Base-by-base conservation (phyloP, 2,329 filamentous ascomycete species). In the Aspergillus sp. region DNA sequence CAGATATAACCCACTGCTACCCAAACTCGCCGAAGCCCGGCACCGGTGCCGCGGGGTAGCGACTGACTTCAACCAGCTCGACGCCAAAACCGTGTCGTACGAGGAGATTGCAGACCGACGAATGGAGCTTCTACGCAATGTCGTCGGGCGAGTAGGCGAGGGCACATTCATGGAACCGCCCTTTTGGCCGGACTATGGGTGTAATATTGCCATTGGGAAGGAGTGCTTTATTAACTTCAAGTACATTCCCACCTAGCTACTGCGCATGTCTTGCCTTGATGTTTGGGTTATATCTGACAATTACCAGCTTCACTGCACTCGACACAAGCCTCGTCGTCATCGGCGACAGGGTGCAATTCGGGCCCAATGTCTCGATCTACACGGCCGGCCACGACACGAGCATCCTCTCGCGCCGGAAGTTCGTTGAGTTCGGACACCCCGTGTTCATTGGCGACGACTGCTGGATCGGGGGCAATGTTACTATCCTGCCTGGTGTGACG, bases 271-370 rank as follows among this genome's bases (percentile, higher is more conserved):
- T n/a, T 35, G 11, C 4, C 23, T 24, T 21, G 14, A 14, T 2
- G 23, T 7, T 7, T 11, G 15, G 3, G 12, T 3, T 8, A 41
- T 27, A 7, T 15, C 33, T 53, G 41, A 53, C 3, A 33, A 39
- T 7, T 14, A 14, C 19, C 67, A 90, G 88, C 64, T 79, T 84
- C 19, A 75, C 79, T 0, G 79, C 84, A 27, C 69, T 85, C 9
- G 83, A 85, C 61, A 83, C 79, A 27, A 77, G 76, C 2, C 70
- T 84, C 0, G 79, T 85, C 1, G 77, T 77, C 1, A 83, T 85
- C 21, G 83, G 83, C 1, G 77, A 83, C 21, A 70, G 81, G 1
- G 79, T 82, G 14, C 80, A 84, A 70, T 73, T 84, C 44, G 83
- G 82, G 0, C 80, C 82, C 0, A 80, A 81, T 27, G 81, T 84